A percentile compares a stretch with the other conserved stretches of the same genome.
These are phyloP conservation scores for Biscogniauxia marginata DNA, from an alignment of 2,329 filamentous ascomycete species.

Conservation along the genomic window DNA sequence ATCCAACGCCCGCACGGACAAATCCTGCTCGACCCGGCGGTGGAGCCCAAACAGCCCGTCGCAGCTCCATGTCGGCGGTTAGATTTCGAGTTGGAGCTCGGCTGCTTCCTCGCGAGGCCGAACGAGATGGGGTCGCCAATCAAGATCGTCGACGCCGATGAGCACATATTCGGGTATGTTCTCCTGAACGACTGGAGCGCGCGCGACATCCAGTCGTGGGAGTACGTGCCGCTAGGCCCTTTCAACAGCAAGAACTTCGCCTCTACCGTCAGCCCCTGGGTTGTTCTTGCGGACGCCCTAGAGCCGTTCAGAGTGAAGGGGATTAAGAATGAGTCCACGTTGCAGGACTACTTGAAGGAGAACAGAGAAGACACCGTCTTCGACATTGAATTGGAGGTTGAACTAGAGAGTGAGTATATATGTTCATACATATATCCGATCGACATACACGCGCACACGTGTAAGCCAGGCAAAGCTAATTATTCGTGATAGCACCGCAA, in stretches of 20 bases:
- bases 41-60: constrained; percentile 59
- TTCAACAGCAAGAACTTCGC: constrained; percentile 85
- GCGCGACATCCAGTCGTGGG: constrained; percentile 79
- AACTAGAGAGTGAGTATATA: constrained; percentile 56
- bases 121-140: constrained; percentile 67
- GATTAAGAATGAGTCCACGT: constrained; percentile 32
- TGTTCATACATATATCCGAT: too few species aligned
- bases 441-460: too few species aligned
- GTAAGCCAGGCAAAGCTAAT: too few species aligned
- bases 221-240: constrained; percentile 78
- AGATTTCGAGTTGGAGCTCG: constrained; percentile 80
- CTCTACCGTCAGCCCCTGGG: constrained; percentile 75
- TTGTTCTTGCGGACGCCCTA: constrained; percentile 73
- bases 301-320: constrained; percentile 49
- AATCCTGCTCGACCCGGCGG: constrained; percentile 63
- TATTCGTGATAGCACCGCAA: constrained; percentile 41
- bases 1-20: constrained; percentile 75
- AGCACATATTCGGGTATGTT: constrained; percentile 75
- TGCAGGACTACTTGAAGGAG: constrained; percentile 56
- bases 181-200: constrained; percentile 88
- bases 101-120: constrained; percentile 66
- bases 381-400: constrained; percentile 68
- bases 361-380: constrained; percentile 57
- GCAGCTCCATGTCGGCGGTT: constrained; percentile 65
- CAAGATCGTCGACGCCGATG: constrained; percentile 61